Conservation (phyloP, 805 yeast species). For the Kurtzmaniella fragi region DNA sequence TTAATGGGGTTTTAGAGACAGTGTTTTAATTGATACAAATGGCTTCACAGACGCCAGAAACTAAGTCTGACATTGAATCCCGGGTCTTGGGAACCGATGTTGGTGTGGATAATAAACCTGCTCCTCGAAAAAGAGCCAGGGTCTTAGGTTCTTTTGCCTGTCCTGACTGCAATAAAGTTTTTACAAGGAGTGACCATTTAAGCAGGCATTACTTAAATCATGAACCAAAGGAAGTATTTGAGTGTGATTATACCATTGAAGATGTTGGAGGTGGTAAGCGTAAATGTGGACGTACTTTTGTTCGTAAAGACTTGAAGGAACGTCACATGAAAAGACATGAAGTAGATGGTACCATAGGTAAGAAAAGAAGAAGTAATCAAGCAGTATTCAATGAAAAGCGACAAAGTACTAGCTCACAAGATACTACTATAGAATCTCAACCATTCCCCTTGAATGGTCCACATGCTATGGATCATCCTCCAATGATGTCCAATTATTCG, state of each 20-base stretch:
- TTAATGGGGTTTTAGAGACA: not conserved
- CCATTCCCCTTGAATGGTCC: too few relatives aligned
- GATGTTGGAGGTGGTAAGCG: slow-evolving; percentile 33
- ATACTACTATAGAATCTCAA: not conserved
- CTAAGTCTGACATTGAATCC: not conserved
- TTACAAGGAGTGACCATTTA: slow-evolving; percentile 59
- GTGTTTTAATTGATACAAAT: not conserved
- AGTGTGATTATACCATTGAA: slow-evolving; percentile 48
- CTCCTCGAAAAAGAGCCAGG: slow-evolving; percentile 17
- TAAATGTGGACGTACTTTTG: slow-evolving; percentile 57
- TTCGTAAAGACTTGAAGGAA: slow-evolving; percentile 51
- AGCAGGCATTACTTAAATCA: slow-evolving; percentile 64
- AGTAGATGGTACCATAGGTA: not conserved
- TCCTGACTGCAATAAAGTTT: slow-evolving; percentile 47
- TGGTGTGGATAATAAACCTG: not conserved
- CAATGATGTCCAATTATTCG: not conserved
- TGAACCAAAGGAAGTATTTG: slow-evolving; percentile 44
- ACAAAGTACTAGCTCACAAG: not conserved
- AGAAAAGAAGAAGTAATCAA: slow-evolving; percentile 1
- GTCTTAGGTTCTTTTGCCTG: slow-evolving; percentile 29
- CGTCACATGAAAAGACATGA: slow-evolving; percentile 31
- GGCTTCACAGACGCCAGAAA: not conserved
- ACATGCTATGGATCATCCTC: not conserved
- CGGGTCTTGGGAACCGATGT: not conserved
- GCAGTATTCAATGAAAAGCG: not conserved